Base-by-base conservation (phyloP, 2,329 filamentous ascomycete species). In the Xylaria sp. region DNA sequence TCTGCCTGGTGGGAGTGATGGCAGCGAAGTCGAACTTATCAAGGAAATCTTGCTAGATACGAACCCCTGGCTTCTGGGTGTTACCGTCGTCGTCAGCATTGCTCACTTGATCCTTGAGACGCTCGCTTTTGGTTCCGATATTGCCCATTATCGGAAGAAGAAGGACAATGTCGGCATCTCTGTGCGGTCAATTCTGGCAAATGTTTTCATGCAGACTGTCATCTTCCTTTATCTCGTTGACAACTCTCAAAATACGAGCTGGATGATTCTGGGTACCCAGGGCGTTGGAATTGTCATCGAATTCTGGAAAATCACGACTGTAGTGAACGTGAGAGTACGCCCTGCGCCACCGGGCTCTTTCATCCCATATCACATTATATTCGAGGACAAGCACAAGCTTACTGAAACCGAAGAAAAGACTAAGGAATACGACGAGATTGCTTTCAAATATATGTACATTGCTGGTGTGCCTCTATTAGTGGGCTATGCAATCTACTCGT, bases 141-240 rank as follows among this genome's bases (percentile, higher is more conserved):
- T 99, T 78, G 89, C 94, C 55, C 96, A 99, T 81, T 99, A 96
- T 89, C 93, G 94, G 77, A 97, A 98, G 85, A 99, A 99, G 90
- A 99, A 99, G 85, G 96, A 98, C 82, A 96, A 97, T 66, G 92
- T 99, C 31, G 96, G 96, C 70, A 97, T 97, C 51, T 97, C 94
- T 0, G 92, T 99, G 67, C 93, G 96, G 64, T 96, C 95, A 36
- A 99, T 99, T 76, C 84, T 99, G 64, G 94, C 93, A 78, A 99
- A 98, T 76, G 94, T 98, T 69, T 94, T 98, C 79, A 99, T 99
- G 96, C 96, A 99, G 80, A 80, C 86, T 6, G 86, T 98, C 76
- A 97, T 99, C 80, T 96, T 99, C 86, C 86, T 99, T 51, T 99
- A 99, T 81, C 87, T 99, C 33, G 83, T 99, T 74, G 96, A 99